Conservation (phyloP, 2,329 filamentous ascomycete genomes). For the Botrytis fabae region DNA sequence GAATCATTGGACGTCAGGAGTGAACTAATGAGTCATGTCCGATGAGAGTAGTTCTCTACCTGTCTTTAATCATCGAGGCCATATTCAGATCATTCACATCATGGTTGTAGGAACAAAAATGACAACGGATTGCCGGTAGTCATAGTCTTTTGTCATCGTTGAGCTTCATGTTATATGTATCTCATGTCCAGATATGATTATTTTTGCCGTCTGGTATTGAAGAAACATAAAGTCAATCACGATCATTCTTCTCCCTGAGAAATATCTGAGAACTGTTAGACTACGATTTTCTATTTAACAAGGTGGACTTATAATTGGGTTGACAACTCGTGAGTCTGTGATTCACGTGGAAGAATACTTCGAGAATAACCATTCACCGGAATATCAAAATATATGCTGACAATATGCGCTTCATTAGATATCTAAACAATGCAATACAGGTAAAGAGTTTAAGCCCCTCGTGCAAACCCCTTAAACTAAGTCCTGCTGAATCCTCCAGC, state of each 20-base stretch:
- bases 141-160: neutral
- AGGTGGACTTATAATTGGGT: neutral
- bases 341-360: neutral
- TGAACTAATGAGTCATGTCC: neutral
- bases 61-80: neutral
- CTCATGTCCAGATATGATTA: too few relatives aligned
- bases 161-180: neutral
- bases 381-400: neutral
- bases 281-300: too few relatives aligned
- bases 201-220: too few relatives aligned
- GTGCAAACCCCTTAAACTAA: neutral
- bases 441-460: constrained; percentile 31
- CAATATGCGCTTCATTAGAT: neutral
- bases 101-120: neutral
- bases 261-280: neutral
- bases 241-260: too few relatives aligned
- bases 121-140: neutral
- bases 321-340: neutral
- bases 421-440: neutral
- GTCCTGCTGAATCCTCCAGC: constrained; percentile 5
- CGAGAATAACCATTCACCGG: neutral
- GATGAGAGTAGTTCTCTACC: neutral
- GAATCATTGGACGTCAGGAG: neutral
- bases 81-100: neutral
- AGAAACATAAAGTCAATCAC: neutral